Evolutionary conservation across 2,329 filamentous ascomycete species (phyloP).

Genomic region (Monosporascus sp.): DNA sequence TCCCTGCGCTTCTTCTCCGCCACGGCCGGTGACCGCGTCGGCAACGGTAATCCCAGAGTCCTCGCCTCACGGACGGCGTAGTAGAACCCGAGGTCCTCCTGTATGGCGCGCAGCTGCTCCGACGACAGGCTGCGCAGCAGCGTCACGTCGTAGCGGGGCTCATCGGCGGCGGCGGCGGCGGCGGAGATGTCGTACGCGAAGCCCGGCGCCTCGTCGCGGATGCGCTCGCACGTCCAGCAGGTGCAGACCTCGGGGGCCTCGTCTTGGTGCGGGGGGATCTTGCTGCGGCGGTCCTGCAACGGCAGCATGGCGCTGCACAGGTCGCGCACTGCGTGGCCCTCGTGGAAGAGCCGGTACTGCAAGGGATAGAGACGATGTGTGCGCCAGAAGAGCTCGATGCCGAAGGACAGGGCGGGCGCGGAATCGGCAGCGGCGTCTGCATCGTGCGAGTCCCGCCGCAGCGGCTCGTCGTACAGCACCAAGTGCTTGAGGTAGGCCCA

Average conservation of each 20-base stretch:
- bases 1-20: neutral
- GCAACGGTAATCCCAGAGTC: neutral
- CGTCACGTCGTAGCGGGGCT: neutral
- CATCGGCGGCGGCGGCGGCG: neutral
- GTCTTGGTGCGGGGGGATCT: neutral
- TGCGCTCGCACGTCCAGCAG: constrained; percentile 9
- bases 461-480: neutral
- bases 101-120: constrained; percentile 4
- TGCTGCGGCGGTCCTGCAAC: neutral
- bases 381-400: constrained; percentile 3
- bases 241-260: neutral
- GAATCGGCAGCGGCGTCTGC: neutral
- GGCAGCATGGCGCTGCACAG: neutral
- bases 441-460: neutral
- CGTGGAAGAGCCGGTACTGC: constrained; percentile 4
- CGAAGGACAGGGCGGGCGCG: neutral
- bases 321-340: neutral
- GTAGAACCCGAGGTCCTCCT: constrained; percentile 4
- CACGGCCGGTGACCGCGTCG: neutral
- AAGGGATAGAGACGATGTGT: constrained; percentile 4
- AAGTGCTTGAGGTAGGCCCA: neutral
- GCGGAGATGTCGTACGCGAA: constrained; percentile 1
- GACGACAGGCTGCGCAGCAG: neutral
- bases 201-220: constrained; percentile 6
- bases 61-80: neutral